Evolutionary conservation across 148 eudicot genomes (phyloP).

Genomic region (Simmondsia chinensis): DNA sequence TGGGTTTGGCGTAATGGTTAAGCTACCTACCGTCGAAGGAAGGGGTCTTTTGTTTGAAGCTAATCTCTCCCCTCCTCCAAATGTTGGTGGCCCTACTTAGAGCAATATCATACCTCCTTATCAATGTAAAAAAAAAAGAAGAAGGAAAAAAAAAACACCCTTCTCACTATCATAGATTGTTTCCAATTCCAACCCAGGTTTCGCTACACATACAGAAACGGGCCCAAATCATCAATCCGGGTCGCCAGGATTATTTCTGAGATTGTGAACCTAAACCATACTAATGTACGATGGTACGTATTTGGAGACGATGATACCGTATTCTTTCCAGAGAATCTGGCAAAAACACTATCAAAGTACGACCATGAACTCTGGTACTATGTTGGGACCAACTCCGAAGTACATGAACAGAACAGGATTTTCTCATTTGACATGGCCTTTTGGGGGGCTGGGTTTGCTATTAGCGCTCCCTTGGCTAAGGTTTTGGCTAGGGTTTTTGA

Average conservation of each 20-base stretch:
- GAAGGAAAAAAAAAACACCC: no score
- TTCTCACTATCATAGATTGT: no score
- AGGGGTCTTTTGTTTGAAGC: no score
- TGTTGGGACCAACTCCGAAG: constrained; percentile 64
- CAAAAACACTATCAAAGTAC: constrained; percentile 51
- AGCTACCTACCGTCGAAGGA: no score
- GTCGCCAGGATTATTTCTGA: constrained; percentile 58
- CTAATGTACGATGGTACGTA: constrained; percentile 65
- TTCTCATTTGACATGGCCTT: constrained; percentile 63
- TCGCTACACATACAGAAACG: constrained; percentile 42
- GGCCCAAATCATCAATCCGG: constrained; percentile 46
- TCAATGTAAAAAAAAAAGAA: no score
- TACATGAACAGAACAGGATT: constrained; percentile 30
- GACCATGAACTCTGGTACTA: constrained; percentile 63
- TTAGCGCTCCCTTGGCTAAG: constrained; percentile 69
- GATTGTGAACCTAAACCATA: constrained; percentile 41
- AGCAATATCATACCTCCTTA: no score
- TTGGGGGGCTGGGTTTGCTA: constrained; percentile 82
- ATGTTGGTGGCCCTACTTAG: no score
- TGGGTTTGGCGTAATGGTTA: no score
- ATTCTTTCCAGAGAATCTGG: constrained; percentile 59
- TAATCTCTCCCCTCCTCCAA: no score
- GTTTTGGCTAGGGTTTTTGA: constrained; percentile 57
- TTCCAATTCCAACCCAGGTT: no score
- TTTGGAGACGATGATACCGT: constrained; percentile 82